These are phyloP conservation scores for Davidsoniella neocaledoniae DNA, from an alignment of 2,329 filamentous ascomycete genomes.

Conservation along the genomic window DNA sequence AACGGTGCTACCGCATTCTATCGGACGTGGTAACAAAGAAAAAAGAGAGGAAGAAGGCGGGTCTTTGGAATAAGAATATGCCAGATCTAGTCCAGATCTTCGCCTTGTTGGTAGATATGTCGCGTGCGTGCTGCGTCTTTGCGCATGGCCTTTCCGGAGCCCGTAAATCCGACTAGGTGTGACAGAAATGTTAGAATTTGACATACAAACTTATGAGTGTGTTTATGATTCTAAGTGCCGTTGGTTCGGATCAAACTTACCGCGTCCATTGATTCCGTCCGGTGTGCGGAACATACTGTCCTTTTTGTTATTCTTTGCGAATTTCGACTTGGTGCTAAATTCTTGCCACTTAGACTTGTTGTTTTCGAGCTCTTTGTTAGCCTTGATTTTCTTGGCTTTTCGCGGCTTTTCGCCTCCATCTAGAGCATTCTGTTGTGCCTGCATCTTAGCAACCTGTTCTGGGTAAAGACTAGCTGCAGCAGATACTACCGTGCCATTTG, in stretches of 20 bases:
- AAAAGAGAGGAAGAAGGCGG: background rate
- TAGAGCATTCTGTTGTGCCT: slow-evolving; percentile 41
- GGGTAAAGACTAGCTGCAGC: slow-evolving; percentile 41
- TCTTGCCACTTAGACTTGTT: slow-evolving; percentile 92
- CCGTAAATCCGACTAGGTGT: slow-evolving; percentile 73
- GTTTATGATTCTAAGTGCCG: background rate
- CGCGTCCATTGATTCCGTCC: slow-evolving; percentile 70
- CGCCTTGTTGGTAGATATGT: slow-evolving; percentile 67
- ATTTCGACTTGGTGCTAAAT: slow-evolving; percentile 64
- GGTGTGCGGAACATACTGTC: slow-evolving; percentile 96
- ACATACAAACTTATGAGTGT: background rate
- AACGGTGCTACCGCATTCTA: too few relatives aligned
- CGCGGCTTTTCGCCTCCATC: slow-evolving; percentile 52
- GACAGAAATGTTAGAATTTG: slow-evolving; percentile 14
- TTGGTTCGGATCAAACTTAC: slow-evolving; percentile 29
- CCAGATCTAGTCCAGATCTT: slow-evolving; percentile 47
- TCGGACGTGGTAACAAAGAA: background rate
- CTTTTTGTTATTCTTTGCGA: slow-evolving; percentile 55
- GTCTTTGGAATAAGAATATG: background rate
- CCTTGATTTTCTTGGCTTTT: slow-evolving; percentile 78
- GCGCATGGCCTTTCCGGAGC: slow-evolving; percentile 88
- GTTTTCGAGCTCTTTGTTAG: slow-evolving; percentile 77
- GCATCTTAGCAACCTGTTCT: slow-evolving; percentile 31
- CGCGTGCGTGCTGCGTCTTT: slow-evolving; percentile 72
- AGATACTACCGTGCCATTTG: slow-evolving; percentile 32